Evolutionary conservation across 768 basidiomycete species (phyloP).

Genomic region (Pisolithus albus): DNA sequence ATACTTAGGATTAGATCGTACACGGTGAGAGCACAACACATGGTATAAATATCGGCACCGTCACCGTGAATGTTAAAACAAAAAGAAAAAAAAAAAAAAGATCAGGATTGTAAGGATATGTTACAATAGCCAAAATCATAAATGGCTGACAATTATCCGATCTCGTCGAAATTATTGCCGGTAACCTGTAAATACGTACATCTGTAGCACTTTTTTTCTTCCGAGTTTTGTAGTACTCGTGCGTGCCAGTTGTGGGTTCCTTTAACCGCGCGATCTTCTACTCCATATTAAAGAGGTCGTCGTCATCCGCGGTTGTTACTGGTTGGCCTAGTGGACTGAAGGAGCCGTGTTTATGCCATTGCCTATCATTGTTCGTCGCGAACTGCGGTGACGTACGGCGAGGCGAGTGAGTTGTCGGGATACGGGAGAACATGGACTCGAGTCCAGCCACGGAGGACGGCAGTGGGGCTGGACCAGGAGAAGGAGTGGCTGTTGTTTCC

Average conservation of each 20-base stretch:
- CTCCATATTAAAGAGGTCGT: slow-evolving; percentile 68
- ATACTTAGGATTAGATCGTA: neutral
- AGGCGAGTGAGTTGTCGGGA: slow-evolving; percentile 23
- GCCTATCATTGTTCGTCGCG: slow-evolving; percentile 16
- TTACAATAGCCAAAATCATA: slow-evolving; percentile 2
- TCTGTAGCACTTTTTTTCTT: slow-evolving; percentile 10
- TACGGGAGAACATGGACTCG: slow-evolving; percentile 49
- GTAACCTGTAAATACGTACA: slow-evolving; percentile 24
- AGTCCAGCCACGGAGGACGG: slow-evolving; percentile 26
- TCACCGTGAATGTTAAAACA: neutral
- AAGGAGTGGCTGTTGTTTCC: slow-evolving; percentile 6
- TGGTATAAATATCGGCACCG: slow-evolving; percentile 23
- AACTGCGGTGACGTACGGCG: slow-evolving; percentile 24
- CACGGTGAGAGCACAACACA: neutral
- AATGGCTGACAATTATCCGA: slow-evolving; percentile 27
- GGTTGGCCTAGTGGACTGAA: slow-evolving; percentile 60
- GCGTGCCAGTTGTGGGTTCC: neutral
- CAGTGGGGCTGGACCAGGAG: slow-evolving; percentile 7
- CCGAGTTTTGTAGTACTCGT: neutral
- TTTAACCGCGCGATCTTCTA: neutral
- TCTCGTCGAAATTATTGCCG: slow-evolving; percentile 22
- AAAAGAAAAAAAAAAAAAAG: neutral
- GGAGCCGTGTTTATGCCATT: slow-evolving; percentile 33
- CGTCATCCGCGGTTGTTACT: slow-evolving; percentile 50
- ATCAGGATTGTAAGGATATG: slow-evolving; percentile 1